Evolutionary conservation across 805 yeast genomes (phyloP).

Genomic region (baker's yeast (Saccharomyces cerevisiae)): DNA sequence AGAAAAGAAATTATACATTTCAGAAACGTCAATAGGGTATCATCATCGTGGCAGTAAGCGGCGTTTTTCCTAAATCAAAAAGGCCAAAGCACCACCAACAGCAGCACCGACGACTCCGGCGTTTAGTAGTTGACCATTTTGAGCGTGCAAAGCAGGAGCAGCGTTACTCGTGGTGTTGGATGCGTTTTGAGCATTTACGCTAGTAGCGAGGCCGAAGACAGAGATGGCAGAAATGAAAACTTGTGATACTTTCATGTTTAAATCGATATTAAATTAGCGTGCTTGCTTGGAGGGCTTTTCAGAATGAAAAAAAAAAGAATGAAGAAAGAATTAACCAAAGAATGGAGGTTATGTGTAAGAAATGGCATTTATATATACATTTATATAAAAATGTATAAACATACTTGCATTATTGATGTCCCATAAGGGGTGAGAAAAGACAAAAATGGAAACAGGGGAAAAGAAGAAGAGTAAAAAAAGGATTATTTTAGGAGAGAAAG

Average conservation of each 20-base stretch:
- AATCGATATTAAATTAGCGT: background rate
- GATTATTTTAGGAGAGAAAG: background rate
- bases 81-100: slow-evolving; percentile 12
- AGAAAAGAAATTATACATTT: background rate
- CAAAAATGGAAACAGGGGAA: background rate
- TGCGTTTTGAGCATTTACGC: slow-evolving; percentile 5
- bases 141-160: slow-evolving; percentile 1
- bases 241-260: slow-evolving; percentile 8
- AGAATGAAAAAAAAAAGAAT: background rate
- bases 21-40: background rate
- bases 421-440: background rate
- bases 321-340: background rate
- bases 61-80: slow-evolving; percentile 2
- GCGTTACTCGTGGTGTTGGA: slow-evolving; percentile 4
- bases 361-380: background rate
- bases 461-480: background rate
- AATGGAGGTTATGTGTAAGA: background rate
- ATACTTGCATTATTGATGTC: background rate
- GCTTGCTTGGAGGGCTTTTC: background rate
- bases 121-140: background rate
- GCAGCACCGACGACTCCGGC: slow-evolving; percentile 11
- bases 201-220: slow-evolving; percentile 4
- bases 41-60: background rate
- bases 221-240: slow-evolving; percentile 7
- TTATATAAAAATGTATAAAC: background rate